Conservation (phyloP, 2,329 filamentous ascomycete genomes). For the Ophiostoma quercus region DNA sequence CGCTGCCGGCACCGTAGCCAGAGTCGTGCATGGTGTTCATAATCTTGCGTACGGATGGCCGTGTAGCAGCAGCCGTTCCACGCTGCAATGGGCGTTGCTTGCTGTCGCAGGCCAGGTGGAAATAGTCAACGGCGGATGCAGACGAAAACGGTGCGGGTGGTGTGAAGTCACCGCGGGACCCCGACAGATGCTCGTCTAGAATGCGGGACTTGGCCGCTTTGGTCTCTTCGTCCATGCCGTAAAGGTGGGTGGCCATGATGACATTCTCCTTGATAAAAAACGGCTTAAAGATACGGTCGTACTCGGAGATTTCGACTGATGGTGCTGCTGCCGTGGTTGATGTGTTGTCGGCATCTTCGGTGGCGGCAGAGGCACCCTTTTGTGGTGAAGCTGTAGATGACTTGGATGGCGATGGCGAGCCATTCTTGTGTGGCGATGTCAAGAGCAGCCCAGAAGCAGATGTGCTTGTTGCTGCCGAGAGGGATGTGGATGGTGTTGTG, state of each 20-base stretch:
- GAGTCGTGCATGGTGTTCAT: constrained; percentile 40
- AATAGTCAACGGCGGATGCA: constrained; percentile 39
- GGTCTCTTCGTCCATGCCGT: constrained; percentile 54
- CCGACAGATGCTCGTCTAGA: constrained; percentile 49
- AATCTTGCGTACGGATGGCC: constrained; percentile 54
- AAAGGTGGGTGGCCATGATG: constrained; percentile 57
- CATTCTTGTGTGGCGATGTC: constrained; percentile 5
- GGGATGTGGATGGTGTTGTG: constrained; percentile 23
- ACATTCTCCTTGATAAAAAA: constrained; percentile 76
- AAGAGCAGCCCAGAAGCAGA: neutral
- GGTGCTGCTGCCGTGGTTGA: constrained; percentile 10
- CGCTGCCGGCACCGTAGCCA: constrained; percentile 33
- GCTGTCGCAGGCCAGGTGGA: constrained; percentile 40
- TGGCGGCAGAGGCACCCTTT: constrained; percentile 26
- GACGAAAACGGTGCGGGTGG: constrained; percentile 36
- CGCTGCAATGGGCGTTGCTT: constrained; percentile 29
- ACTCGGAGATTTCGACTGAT: constrained; percentile 43
- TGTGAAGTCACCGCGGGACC: constrained; percentile 44
- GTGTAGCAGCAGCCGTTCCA: neutral
- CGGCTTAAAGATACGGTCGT: constrained; percentile 67
- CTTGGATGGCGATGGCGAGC: neutral
- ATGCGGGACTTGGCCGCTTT: constrained; percentile 46
- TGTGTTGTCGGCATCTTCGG: constrained; percentile 8
- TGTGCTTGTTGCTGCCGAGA: constrained; percentile 12
- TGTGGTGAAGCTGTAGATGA: constrained; percentile 29